Conservation (phyloP, 495 filamentous ascomycete species). For the Elaphomyces granulatus region DNA sequence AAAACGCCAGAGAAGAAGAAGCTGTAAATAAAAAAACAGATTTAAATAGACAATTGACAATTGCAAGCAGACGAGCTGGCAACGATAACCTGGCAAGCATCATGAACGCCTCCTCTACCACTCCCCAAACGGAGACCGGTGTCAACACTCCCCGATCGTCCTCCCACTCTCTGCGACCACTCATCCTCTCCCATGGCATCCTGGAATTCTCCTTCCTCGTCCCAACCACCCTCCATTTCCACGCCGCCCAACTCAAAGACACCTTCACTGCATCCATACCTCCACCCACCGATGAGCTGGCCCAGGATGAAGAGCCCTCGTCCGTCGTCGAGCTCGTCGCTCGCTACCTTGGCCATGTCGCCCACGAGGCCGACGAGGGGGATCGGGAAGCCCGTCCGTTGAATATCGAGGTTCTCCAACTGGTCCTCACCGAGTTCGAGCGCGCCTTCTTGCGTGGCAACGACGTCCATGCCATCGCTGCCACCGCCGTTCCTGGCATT, state of each 20-base stretch:
- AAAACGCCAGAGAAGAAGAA: too few relatives aligned
- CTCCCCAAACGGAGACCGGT: slow-evolving; percentile 84
- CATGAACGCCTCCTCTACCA: slow-evolving; percentile 83
- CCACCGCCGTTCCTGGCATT: slow-evolving; percentile 65
- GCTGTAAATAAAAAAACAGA: too few relatives aligned
- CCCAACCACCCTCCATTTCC: slow-evolving; percentile 87
- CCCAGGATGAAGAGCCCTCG: slow-evolving; percentile 94
- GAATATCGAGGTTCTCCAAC: slow-evolving; percentile 74
- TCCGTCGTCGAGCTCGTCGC: slow-evolving; percentile 82
- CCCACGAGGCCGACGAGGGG: slow-evolving; percentile 71
- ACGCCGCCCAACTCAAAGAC: slow-evolving; percentile 83
- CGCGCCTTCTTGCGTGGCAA: slow-evolving; percentile 87
- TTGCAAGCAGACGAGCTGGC: too few relatives aligned
- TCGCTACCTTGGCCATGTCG: slow-evolving; percentile 79
- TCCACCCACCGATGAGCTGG: slow-evolving; percentile 85
- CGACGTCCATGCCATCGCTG: slow-evolving; percentile 83
- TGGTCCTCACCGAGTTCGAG: slow-evolving; percentile 89
- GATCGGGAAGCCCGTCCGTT: slow-evolving; percentile 77
- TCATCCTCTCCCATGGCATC: slow-evolving; percentile 79
- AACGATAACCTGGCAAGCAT: too few relatives aligned
- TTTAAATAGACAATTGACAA: too few relatives aligned
- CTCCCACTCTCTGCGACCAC: slow-evolving; percentile 70
- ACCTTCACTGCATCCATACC: slow-evolving; percentile 73
- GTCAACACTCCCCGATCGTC: slow-evolving; percentile 91
- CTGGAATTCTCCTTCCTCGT: slow-evolving; percentile 92